Base-by-base conservation (phyloP, 495 filamentous ascomycete genomes). In the Aspergillus biplanus region DNA sequence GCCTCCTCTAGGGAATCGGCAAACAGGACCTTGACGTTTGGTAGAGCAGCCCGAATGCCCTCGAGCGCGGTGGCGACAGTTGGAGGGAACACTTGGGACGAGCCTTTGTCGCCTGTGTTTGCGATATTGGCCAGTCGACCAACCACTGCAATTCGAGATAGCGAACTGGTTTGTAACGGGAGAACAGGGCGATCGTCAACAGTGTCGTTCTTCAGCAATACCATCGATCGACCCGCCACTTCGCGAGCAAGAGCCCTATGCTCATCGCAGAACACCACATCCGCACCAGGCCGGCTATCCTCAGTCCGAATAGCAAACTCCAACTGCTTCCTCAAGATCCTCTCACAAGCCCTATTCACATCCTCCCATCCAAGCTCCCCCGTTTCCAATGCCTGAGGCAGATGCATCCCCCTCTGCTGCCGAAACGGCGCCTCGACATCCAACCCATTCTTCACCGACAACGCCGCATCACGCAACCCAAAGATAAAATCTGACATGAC, bases 151-250 rank as follows among this genome's bases (percentile, higher is more conserved):
- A 69, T 9, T 13, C 56, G 35, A 9, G 16, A 34, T 1, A 50
- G 65, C 1, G 21, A 27, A 12, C 74, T 82, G 12, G 72, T 69
- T 52, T 87, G 84, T 67, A 44, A 15, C 9, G 39, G 39, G 9
- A 44, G 39, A 9, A 44, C 1, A 9, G 39, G 39, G 3, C 1
- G 8, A 1, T 3, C 39, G 15, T 44, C 15, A 3, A 44, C 39
- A 9, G 9, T 44, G 1, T 44, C 9, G 15, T 44, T 44, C 39
- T 44, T 44, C 9, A 44, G 3, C 39, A 44, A 3, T 3, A 44
- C 39, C 39, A 44, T 15, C 39, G 39, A 44, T 44, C 15, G 8
- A 9, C 9, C 8, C 15, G 39, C 39, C 39, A 44, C 39, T 15
- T 15, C 39, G 39, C 15, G 15, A 1, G 39, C 39, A 1, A 44